Base-by-base conservation (phyloP, 371 early-diverging fungal genomes). In the Nematocida major region DNA sequence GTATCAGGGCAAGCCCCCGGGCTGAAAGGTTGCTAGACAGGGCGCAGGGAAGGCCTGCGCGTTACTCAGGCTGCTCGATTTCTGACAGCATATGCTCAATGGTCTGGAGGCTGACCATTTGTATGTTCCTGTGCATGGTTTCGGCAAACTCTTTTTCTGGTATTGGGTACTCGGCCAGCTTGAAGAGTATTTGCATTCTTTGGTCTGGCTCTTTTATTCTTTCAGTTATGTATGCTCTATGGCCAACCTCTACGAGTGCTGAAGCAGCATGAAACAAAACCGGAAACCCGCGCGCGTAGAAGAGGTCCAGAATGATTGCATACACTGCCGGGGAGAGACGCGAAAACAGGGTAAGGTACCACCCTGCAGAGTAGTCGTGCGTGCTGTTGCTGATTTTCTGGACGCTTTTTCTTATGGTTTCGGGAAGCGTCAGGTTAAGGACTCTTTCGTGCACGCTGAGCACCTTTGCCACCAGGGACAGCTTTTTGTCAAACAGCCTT, bases 291-390 rank as follows among this genome's bases (percentile, higher is more conserved):
- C 78, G 84, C 49, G 73, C 80, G 28, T 82, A 48, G 57, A 83
- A 80, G 30, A 82, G 73, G 57, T 84, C 86, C 73, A 83, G 83
- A 26, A 85, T 70, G 38, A 80, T 59, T 1, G 82, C 39, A 34
- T 65, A 68, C 24, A 83, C 34, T 28, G 59, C 26, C 24, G 82
- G 81, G 18, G 67, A 50, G 49, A 85, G 83, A 32, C 86, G 50
- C 26, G 84, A 80, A 69, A 86, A 86, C n/a, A 84, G 78, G 2
- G 85, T 86, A n/a, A 86, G 43, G 54, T 84, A 84, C 86, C 86
- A 86, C 18, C 81, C 70, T 32, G 42, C 66, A 62, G 78, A 68
- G 81, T 42, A 84, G 61, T 51, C 69, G 67, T 50, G 81, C 39
- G 57, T 67, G 57, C 36, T 81, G 68, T 47, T 67, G 42, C 40